Conservation (phyloP, 192 early-diverging fungal genomes). For the Chytriomyces hyalinus region DNA sequence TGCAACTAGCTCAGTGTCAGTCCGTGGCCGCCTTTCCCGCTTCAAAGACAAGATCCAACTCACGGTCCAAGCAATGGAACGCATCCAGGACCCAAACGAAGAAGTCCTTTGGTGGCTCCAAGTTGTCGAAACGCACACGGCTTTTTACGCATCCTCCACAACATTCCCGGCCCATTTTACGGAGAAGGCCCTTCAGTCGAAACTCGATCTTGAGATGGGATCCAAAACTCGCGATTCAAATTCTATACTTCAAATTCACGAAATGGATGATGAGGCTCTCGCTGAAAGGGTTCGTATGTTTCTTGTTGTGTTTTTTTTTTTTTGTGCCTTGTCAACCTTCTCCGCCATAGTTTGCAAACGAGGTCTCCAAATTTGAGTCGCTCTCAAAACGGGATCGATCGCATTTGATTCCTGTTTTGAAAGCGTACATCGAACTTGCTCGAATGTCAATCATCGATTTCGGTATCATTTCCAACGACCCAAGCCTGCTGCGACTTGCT, state of each 20-base stretch:
- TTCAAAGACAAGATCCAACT: conserved; percentile 2
- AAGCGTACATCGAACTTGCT: conserved; percentile 11
- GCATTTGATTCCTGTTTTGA: not conserved
- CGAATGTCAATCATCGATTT: conserved; percentile 13
- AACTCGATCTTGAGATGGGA: not conserved
- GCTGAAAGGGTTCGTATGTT: not conserved
- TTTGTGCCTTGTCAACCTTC: not conserved
- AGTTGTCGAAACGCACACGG: conserved; percentile 4
- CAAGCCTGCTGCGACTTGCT: not conserved
- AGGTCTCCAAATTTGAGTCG: not conserved
- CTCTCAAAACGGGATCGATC: not conserved
- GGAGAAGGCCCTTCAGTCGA: not conserved
- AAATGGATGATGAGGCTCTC: not conserved
- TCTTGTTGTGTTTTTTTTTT: not conserved
- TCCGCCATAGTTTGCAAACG: not conserved
- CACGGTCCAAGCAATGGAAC: conserved; percentile 3
- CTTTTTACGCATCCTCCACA: not conserved
- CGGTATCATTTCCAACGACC: conserved; percentile 7
- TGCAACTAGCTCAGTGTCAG: not conserved
- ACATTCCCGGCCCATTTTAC: not conserved
- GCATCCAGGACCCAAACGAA: conserved; percentile 5
- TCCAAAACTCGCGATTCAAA: not conserved
- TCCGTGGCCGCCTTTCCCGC: not conserved
- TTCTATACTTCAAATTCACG: not conserved
- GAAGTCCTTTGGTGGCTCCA: conserved; percentile 7